Evolutionary conservation across 306 rosid species (phyloP).

Genomic region (Arachis hypogaea): DNA sequence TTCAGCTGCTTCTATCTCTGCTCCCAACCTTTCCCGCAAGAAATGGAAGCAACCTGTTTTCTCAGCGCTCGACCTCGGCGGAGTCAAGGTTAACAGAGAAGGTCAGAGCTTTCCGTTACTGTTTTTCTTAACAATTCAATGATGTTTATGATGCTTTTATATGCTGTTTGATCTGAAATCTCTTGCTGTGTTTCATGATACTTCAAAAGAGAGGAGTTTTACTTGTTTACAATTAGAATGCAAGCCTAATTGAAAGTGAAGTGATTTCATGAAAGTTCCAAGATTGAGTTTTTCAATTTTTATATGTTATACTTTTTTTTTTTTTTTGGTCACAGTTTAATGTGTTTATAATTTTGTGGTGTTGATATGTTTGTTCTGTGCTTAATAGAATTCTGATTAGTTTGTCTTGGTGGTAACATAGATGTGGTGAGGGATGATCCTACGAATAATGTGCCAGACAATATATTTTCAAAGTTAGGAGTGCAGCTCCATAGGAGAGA

Average conservation of each 20-base stretch:
- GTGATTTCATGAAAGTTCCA: conserved; percentile 14
- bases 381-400: conserved; percentile 10
- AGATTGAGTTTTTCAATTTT: not conserved
- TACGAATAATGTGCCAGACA: conserved; percentile 90
- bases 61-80: conserved; percentile 70
- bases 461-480: conserved; percentile 83
- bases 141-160: not conserved
- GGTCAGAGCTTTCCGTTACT: conserved; percentile 44
- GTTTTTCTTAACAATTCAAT: not conserved
- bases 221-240: too few species aligned
- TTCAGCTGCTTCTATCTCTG: conserved; percentile 55
- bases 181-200: not conserved
- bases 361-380: not conserved
- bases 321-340: conserved; percentile 1
- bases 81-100: conserved; percentile 69
- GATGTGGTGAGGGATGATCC: conserved; percentile 94
- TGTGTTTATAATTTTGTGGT: not conserved
- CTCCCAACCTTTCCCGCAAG: conserved; percentile 48
- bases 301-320: conserved; percentile 13
- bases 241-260: not conserved
- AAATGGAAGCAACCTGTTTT: conserved; percentile 76
- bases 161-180: conserved; percentile 26
- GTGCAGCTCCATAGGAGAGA: conserved; percentile 93
- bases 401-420: conserved; percentile 44
- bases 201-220: not conserved